Evolutionary conservation across 352 stramenopile genomes (phyloP), one percentile per base, ranked within the genome.

Genomic region (Plasmopara muralis): DNA sequence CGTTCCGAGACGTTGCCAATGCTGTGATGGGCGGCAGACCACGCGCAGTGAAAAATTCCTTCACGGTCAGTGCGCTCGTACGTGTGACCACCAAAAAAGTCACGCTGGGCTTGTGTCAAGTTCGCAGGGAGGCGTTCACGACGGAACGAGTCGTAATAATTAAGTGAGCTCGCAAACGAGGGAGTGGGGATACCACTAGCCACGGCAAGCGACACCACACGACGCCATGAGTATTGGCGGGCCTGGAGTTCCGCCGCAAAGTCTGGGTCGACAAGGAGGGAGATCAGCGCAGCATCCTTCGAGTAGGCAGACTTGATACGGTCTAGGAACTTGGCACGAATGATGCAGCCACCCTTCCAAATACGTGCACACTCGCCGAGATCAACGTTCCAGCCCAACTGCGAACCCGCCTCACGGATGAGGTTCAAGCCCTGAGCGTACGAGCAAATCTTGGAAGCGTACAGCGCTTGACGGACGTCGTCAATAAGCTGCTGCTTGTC

Each of bases 311-410:
- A 68, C 67, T 97, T 97, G 75, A 99, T 99, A 68, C 96, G 89
- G 77, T 98, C 93, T 25, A 99, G 77, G 59, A 99, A 95, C 35
- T 78, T 83, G 18, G 96, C 96, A 52, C 97, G 94, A 64, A 99
- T 99, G 71, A 99, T 99, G 83, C 97, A 99, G 42, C 97, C 97
- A 54, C 97, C 97, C 70, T 97, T 98, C 96, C 96, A 99, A 86
- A 99, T 98, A 54, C 93, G 85, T 15, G 95, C 94, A 72, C 96
- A 99, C 65, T 98, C 93, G 50, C 83, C 83, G 9, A 99, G 68
- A 76, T 99, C 77, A 9, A 99, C 85, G 65, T 97, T 87, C 97
- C 97, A 99, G 61, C 92, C 89, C 69, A 97, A 91, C 65, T 98
- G 79, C 15, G 97, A 81, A 15, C 89, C 96, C 12, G 93, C 93